phyloP scores from a whole-genome alignment of 1,139 yeast genomes.

The Scheffersomyces illinoinensis region DNA sequence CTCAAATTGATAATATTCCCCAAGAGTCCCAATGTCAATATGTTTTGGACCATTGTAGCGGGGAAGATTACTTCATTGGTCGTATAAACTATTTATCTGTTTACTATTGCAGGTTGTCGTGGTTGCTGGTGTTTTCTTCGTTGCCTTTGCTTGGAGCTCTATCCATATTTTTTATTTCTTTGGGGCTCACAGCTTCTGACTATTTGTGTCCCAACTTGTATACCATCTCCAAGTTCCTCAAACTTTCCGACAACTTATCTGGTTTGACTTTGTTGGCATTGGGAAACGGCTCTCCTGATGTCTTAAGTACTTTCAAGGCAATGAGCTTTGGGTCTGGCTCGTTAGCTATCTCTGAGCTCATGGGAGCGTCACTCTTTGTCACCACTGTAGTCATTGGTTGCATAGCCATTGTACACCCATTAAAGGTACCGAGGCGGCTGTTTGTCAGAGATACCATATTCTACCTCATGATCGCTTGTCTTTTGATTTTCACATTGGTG shows the following conservation, averaged over 20 bases:
- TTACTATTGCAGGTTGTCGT: constrained; percentile 17
- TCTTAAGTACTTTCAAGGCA: constrained; percentile 81
- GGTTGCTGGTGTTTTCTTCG: constrained; percentile 4
- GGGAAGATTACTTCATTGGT: constrained; percentile 24
- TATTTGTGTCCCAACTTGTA: constrained; percentile 74
- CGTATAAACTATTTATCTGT: constrained; percentile 15
- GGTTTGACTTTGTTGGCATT: constrained; percentile 87
- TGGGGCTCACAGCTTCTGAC: constrained; percentile 77
- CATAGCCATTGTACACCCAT: constrained; percentile 70
- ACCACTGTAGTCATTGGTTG: constrained; percentile 73
- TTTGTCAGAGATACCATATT: constrained; percentile 60
- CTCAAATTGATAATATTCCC: neutral
- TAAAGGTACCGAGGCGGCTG: constrained; percentile 50
- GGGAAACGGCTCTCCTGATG: constrained; percentile 93
- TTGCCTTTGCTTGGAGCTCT: constrained; percentile 26
- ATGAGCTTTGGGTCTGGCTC: constrained; percentile 67
- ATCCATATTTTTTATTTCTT: constrained; percentile 50
- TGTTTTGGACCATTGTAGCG: constrained; percentile 40
- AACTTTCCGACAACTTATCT: constrained; percentile 74
- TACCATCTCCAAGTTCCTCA: constrained; percentile 57
- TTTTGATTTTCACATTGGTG: constrained; percentile 42
- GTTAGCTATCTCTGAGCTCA: constrained; percentile 81
- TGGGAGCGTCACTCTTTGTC: constrained; percentile 85
- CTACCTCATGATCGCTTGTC: constrained; percentile 46
- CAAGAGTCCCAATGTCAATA: constrained; percentile 39